Percentiles rank a stretch among this genome's conserved stretches.
phyloP scores from a whole-genome alignment of 148 eudicot genomes.

The Diospyros lotus region DNA sequence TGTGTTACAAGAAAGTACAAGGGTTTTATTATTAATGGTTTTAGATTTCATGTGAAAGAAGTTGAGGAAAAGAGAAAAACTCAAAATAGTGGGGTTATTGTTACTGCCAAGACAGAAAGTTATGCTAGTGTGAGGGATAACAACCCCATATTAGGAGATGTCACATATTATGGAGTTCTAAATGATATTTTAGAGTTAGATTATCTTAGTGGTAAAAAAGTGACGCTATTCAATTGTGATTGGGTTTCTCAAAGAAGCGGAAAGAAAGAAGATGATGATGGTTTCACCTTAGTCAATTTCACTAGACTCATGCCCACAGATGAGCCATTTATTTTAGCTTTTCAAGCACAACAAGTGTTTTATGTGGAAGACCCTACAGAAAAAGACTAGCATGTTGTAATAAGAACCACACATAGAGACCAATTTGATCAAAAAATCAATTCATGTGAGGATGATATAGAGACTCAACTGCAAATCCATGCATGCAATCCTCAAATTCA shows the following conservation, averaged over 20 bases:
- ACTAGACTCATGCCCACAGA: neutral
- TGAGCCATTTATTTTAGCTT: constrained; percentile 1
- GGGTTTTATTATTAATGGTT: constrained; percentile 12
- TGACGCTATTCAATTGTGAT: constrained; percentile 11
- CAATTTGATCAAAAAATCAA: no score
- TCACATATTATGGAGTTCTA: constrained; percentile 11
- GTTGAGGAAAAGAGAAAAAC: neutral
- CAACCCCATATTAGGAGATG: constrained; percentile 14
- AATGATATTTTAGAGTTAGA: constrained; percentile 14
- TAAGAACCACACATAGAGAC: neutral
- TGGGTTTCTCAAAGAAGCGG: neutral
- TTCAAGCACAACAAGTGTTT: neutral
- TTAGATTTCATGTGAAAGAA: constrained; percentile 3
- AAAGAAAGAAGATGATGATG: neutral
- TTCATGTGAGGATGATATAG: no score
- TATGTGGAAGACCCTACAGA: neutral
- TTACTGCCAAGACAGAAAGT: constrained; percentile 3
- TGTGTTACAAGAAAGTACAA: constrained; percentile 3
- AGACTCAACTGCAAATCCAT: no score
- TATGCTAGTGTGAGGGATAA: constrained; percentile 19
- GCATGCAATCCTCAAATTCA: no score
- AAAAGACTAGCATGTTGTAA: neutral
- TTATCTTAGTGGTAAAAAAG: constrained; percentile 5
- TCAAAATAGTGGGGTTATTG: constrained; percentile 15
- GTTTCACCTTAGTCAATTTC: neutral